Evolutionary conservation across 306 rosid genomes (phyloP).

Genomic region (Castanea crenata): DNA sequence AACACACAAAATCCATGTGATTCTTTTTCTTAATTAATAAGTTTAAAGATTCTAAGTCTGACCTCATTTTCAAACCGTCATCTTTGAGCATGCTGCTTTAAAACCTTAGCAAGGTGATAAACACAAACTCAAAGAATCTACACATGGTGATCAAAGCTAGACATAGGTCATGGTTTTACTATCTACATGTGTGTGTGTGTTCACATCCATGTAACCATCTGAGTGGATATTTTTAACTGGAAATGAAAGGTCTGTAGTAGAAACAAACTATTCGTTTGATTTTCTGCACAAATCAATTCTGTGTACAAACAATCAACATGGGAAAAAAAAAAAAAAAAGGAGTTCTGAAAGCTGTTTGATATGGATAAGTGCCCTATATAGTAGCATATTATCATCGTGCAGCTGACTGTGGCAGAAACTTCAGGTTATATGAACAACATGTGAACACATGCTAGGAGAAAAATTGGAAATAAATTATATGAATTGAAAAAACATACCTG

Average conservation of each 20-base stretch:
- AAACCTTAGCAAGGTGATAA: background rate
- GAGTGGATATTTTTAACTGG: background rate
- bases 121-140: background rate
- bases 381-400: background rate
- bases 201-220: background rate
- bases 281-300: background rate
- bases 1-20: background rate
- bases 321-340: background rate
- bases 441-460: background rate
- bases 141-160: background rate
- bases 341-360: background rate
- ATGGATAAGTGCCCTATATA: background rate
- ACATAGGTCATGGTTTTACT: background rate
- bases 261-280: background rate
- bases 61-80: background rate
- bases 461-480: background rate
- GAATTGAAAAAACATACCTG: slow-evolving; percentile 50
- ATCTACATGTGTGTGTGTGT: background rate
- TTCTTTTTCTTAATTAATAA: background rate
- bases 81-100: background rate
- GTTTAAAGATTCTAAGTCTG: background rate
- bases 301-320: background rate
- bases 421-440: background rate
- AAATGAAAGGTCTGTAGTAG: background rate
- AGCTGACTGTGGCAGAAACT: background rate